Evolutionary conservation across 2,329 filamentous ascomycete species (phyloP), one percentile per base, ranked within the genome.

Genomic region (Emmonsiellopsis sp.): DNA sequence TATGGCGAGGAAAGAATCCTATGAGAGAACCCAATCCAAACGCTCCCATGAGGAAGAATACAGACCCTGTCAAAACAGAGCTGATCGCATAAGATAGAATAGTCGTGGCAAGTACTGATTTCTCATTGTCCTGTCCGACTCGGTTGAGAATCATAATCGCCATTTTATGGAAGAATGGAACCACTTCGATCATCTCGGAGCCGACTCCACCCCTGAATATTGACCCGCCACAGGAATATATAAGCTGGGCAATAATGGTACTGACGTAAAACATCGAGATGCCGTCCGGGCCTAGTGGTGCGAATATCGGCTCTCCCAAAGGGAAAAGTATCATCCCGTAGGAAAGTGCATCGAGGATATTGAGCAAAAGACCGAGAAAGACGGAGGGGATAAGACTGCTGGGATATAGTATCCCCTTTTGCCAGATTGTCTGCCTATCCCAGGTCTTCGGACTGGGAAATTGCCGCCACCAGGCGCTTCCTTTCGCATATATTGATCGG

Each of bases 191-290:
- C 84, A 98, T 85, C 69, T 98, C 93, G 2, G 93, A 97, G 5
- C 93, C 93, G 55, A 98, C 84, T 3, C 88, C 90, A 13, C 93
- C 92, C 60, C 81, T 86, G 73, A 98, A 98, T 36, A 88, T 84
- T 63, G 91, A 96, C 0, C 89, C 87, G 3, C 84, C 84, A 17
- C 79, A 78, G 0, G 92, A 96, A 67, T 92, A 97, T 13, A 89
- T 87, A 50, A 98, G 70, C 67, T 98, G 93, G 0, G 93, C 87
- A 42, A 97, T 81, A 58, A 98, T 95, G 54, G 91, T 96, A 77
- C 91, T 96, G 61, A 98, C 88, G 68, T 97, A 98, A 73, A 97
- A 98, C 71, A 98, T 96, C 0, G 93, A 95, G 53, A 98, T 95
- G 27, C 93, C 93, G 53, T 95, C 92, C 0, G 92, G 85, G 1